Evolutionary conservation across 2,329 filamentous ascomycete genomes (phyloP).

Genomic region (Fusarium gaditjirri): DNA sequence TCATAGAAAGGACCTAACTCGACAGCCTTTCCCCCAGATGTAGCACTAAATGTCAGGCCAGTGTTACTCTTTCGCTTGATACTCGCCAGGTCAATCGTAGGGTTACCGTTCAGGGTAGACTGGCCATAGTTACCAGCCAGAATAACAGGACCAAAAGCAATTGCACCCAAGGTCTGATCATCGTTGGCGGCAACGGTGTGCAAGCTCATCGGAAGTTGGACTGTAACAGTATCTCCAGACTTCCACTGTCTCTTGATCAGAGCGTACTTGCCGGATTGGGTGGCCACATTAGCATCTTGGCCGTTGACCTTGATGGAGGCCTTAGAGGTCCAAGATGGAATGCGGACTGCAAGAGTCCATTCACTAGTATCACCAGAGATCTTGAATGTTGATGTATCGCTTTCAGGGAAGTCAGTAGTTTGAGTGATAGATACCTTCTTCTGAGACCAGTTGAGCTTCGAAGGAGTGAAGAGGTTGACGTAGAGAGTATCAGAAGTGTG

Average conservation of each 20-base stretch:
- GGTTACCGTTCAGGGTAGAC: conserved; percentile 37
- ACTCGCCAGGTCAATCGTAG: conserved; percentile 46
- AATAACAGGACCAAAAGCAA: conserved; percentile 60
- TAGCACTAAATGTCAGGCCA: conserved; percentile 49
- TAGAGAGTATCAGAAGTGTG: conserved; percentile 55
- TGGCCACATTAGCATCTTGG: conserved; percentile 39
- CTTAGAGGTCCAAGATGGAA: conserved; percentile 57
- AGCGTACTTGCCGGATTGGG: conserved; percentile 54
- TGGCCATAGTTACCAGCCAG: conserved; percentile 59
- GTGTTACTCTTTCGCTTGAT: conserved; percentile 38
- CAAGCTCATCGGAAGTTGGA: conserved; percentile 59
- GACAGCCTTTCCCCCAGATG: conserved; percentile 46
- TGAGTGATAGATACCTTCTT: conserved; percentile 55
- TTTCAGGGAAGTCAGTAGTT: conserved; percentile 55
- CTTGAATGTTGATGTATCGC: conserved; percentile 53
- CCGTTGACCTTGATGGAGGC: conserved; percentile 57
- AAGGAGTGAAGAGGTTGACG: conserved; percentile 62
- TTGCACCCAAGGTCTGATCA: conserved; percentile 53
- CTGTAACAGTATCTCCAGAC: conserved; percentile 54
- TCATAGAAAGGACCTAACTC: conserved; percentile 54
- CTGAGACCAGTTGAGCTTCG: conserved; percentile 56
- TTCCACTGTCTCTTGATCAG: conserved; percentile 55
- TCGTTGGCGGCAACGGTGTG: conserved; percentile 59
- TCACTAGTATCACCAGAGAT: conserved; percentile 50
- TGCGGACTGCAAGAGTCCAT: conserved; percentile 55